Percentiles rank a stretch among this genome's conserved stretches.
Conservation (phyloP, 2,329 filamentous ascomycete genomes). For the Plenodomus tracheiphilus region DNA sequence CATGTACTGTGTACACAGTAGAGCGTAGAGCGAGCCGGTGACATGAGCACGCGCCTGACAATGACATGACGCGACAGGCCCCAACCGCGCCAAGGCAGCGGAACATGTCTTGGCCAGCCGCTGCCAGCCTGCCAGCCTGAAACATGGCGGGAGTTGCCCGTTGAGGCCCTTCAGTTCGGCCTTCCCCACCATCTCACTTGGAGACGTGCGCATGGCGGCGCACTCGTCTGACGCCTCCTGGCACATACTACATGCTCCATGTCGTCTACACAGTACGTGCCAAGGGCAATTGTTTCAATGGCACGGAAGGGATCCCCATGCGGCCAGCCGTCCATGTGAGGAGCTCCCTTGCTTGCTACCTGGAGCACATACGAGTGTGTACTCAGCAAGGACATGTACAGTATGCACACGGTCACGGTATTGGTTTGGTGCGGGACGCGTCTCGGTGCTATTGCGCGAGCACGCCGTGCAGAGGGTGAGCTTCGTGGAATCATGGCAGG, state of each 20-base stretch:
- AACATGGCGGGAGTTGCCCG: constrained; percentile 30
- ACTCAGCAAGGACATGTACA: too few species aligned
- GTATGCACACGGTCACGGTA: too few species aligned
- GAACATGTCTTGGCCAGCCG: background rate
- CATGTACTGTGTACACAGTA: background rate
- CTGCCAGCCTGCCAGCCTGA: constrained; percentile 12
- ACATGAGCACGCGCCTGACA: constrained; percentile 8
- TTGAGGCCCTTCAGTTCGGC: constrained; percentile 16
- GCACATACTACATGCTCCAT: too few species aligned
- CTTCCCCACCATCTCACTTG: background rate
- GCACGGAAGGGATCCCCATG: background rate
- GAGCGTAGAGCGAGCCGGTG: too few species aligned
- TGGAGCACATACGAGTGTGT: too few species aligned
- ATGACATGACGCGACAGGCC: constrained; percentile 19
- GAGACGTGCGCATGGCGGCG: background rate
- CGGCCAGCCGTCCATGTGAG: constrained; percentile 1
- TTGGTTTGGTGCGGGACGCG: too few species aligned
- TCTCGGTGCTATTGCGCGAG: too few species aligned
- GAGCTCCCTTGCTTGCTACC: constrained; percentile 2
- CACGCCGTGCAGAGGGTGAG: too few species aligned
- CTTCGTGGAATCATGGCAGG: background rate
- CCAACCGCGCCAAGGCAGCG: constrained; percentile 13
- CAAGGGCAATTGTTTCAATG: constrained; percentile 14
- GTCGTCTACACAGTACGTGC: too few species aligned
- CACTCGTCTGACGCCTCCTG: constrained; percentile 4